Evolutionary conservation across 352 stramenopile genomes (phyloP).

Genomic region (Phytopythium delawarense): DNA sequence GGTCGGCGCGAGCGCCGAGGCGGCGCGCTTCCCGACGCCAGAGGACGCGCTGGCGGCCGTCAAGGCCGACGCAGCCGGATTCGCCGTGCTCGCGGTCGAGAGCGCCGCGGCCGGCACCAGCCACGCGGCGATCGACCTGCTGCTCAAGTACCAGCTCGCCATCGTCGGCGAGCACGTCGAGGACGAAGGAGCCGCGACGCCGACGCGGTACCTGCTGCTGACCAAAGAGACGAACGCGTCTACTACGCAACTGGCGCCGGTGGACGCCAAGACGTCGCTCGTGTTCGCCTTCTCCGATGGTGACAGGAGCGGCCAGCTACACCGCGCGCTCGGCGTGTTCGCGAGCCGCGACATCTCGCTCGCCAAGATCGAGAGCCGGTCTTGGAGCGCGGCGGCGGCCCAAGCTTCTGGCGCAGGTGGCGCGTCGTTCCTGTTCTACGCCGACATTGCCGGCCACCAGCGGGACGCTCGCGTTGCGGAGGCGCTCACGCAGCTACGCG

Average conservation of each 20-base stretch:
- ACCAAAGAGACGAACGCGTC: not conserved
- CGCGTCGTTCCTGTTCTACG: slow-evolving; percentile 72
- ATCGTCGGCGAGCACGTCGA: slow-evolving; percentile 66
- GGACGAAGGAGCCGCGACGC: slow-evolving; percentile 89
- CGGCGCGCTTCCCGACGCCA: too few relatives aligned
- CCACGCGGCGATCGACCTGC: slow-evolving; percentile 93
- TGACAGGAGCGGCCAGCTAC: slow-evolving; percentile 55
- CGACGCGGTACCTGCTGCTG: slow-evolving; percentile 67
- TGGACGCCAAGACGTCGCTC: slow-evolving; percentile 60
- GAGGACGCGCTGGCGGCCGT: too few relatives aligned
- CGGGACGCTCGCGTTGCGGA: slow-evolving; percentile 58
- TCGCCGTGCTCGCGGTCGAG: slow-evolving; percentile 93
- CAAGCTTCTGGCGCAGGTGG: slow-evolving; percentile 19
- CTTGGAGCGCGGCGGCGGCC: slow-evolving; percentile 25
- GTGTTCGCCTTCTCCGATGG: slow-evolving; percentile 68
- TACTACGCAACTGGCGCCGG: slow-evolving; percentile 9
- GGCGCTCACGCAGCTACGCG: slow-evolving; percentile 70
- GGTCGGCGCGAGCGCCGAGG: too few relatives aligned
- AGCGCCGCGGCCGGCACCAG: slow-evolving; percentile 94
- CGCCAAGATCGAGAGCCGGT: slow-evolving; percentile 68
- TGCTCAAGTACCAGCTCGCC: slow-evolving; percentile 65
- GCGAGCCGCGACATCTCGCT: slow-evolving; percentile 60
- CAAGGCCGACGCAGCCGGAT: slow-evolving; percentile 16
- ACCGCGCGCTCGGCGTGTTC: slow-evolving; percentile 60
- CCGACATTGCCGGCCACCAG: slow-evolving; percentile 56